phyloP scores from a whole-genome alignment of 371 early-diverging fungal genomes.

The Capniomyces stellatus region DNA sequence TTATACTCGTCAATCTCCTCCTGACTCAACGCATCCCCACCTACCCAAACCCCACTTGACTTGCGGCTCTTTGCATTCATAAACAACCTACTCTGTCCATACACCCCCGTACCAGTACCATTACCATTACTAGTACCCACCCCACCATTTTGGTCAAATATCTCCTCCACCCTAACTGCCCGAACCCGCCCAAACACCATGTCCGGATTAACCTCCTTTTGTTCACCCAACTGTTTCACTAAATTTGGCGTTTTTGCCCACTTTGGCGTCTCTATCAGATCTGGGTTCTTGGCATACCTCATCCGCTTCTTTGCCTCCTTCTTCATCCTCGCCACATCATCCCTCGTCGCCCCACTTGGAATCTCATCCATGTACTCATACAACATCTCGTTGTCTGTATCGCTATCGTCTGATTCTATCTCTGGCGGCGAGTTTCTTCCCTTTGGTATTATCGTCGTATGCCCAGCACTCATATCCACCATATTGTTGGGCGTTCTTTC shows the following conservation, averaged over 20 bases:
- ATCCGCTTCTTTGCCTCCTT: neutral
- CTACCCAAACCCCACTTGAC: conserved; percentile 24
- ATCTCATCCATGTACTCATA: neutral
- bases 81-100: conserved; percentile 8
- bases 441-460: conserved; percentile 17
- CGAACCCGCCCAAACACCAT: conserved; percentile 19
- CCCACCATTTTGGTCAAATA: conserved; percentile 9
- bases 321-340: neutral
- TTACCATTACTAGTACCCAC: neutral
- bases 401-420: conserved; percentile 21
- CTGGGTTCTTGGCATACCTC: neutral
- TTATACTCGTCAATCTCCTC: conserved; percentile 22
- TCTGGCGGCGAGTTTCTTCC: conserved; percentile 21
- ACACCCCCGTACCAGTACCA: too few relatives aligned
- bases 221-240: conserved; percentile 9
- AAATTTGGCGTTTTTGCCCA: conserved; percentile 26
- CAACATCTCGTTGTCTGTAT: conserved; percentile 23
- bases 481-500: neutral
- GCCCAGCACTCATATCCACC: conserved; percentile 6
- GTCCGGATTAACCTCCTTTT: conserved; percentile 20
- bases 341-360: neutral
- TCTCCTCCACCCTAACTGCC: conserved; percentile 19
- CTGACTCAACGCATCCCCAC: conserved; percentile 14
- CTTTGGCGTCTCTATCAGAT: conserved; percentile 3
- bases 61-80: conserved; percentile 13